Evolutionary conservation across 2,329 filamentous ascomycete species (phyloP).

Genomic region (Clarireedia hainanense): DNA sequence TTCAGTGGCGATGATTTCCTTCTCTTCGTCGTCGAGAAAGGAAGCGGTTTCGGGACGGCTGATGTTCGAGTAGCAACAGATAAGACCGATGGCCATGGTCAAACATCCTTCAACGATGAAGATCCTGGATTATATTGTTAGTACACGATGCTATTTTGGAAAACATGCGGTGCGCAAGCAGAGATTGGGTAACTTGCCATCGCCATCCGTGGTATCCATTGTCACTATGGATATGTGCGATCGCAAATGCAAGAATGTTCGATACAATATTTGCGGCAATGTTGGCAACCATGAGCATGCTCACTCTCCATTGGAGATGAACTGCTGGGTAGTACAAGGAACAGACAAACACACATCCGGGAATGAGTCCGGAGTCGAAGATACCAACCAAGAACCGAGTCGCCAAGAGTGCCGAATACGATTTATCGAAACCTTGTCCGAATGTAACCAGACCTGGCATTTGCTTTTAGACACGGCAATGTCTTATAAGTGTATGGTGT

Average conservation of each 20-base stretch:
- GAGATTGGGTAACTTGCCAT: conserved; percentile 34
- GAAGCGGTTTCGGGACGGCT: conserved; percentile 11
- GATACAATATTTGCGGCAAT: conserved; percentile 24
- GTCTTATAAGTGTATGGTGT: neutral
- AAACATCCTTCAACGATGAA: conserved; percentile 44
- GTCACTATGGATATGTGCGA: conserved; percentile 62
- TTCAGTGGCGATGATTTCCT: conserved; percentile 28
- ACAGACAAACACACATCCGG: conserved; percentile 38
- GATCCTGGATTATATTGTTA: conserved; percentile 28
- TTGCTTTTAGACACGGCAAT: neutral
- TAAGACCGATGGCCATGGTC: conserved; percentile 34
- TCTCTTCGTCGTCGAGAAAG: conserved; percentile 32
- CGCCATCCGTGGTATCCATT: conserved; percentile 49
- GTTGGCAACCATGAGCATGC: conserved; percentile 37
- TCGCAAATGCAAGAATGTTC: conserved; percentile 17
- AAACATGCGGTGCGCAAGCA: neutral
- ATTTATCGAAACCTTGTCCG: conserved; percentile 33
- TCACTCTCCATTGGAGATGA: conserved; percentile 41
- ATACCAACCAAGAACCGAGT: conserved; percentile 45
- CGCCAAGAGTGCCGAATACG: conserved; percentile 65
- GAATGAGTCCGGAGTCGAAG: conserved; percentile 40
- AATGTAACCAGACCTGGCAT: conserved; percentile 21
- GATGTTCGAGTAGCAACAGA: conserved; percentile 33
- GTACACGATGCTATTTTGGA: neutral
- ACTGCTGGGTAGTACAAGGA: conserved; percentile 42